Base-by-base conservation (phyloP, 331 rosid genomes). In the Cydonia oblonga region DNA sequence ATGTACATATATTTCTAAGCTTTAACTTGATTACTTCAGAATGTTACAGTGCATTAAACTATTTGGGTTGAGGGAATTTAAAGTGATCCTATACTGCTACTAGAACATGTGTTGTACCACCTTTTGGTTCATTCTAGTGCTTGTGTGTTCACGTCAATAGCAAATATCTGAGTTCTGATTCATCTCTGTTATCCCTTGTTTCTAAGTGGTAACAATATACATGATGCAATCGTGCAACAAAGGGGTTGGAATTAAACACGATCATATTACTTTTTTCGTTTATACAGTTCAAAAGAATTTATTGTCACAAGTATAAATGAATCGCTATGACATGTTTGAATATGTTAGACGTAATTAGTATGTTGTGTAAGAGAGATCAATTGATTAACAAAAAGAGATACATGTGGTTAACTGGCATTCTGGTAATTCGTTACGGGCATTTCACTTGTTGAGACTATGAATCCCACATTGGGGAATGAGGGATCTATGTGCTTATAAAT, bases 1-100 rank as follows among this genome's bases (percentile, higher is more conserved):
- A 87, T 35, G 96, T 79, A 66, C 52, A 25, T 35, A 84, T 54
- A 62, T 69, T 74, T 59, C 44, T 76, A 69, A 33, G 33, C 64
- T 79, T 44, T 64, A 69, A 40, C 23, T 52, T 38, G 44, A 38
- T 38, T 38, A 38, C 44, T 38, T 38, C 44, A 38, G 44, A 38
- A 38, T 38, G 44, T 38, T 38, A 38, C 14, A 42, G 49, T 42
- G 16, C 49, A 12, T 42, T 40, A 42, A 12, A 12, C 49, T 42
- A 42, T 42, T 42, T 42, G 49, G 49, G 16, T 12, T 42, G 49
- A 42, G 49, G 49, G 49, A 42, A 42, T 42, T 42, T 42, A 12
- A 42, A 42, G 49, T 40, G 46, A 40, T 40, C 15, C 46, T 11
- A 11, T 40, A 40, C 46, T 40, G 15, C 15, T 40, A 11, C 46